Conservation (phyloP, 202 grass and related monocot genomes). For the Carex arenaria region DNA sequence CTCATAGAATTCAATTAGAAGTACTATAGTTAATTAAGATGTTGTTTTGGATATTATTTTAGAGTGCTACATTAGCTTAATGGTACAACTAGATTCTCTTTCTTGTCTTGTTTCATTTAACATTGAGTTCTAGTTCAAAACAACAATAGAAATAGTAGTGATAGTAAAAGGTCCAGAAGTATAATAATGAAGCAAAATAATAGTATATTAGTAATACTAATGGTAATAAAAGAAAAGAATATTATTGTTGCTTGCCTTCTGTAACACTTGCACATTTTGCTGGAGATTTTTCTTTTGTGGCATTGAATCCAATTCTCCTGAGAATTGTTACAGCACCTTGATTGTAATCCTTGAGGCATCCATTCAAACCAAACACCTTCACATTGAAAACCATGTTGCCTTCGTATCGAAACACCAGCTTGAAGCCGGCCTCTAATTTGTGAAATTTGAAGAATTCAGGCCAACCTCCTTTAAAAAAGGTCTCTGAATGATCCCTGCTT, state of each 20-base stretch:
- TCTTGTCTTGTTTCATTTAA: background rate
- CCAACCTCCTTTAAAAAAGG: slow-evolving; percentile 37
- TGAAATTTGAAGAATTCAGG: slow-evolving; percentile 31
- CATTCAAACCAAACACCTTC: slow-evolving; percentile 36
- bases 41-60: background rate
- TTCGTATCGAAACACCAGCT: slow-evolving; percentile 36
- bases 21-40: background rate
- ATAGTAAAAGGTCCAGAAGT: background rate
- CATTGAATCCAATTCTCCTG: background rate
- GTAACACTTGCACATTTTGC: background rate
- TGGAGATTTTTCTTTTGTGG: slow-evolving; percentile 25
- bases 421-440: slow-evolving; percentile 22
- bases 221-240: background rate
- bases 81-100: background rate
- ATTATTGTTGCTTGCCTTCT: slow-evolving; percentile 22
- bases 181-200: background rate
- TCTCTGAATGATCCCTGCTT: slow-evolving; percentile 9
- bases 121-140: background rate
- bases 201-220: no score
- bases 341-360: slow-evolving; percentile 17
- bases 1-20: background rate
- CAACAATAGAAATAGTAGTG: background rate
- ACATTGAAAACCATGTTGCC: slow-evolving; percentile 34
- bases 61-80: background rate
- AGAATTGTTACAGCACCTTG: background rate